A percentile compares a stretch with the other conserved stretches of the same genome.
phyloP scores from a whole-genome alignment of 2,329 filamentous ascomycete species.

The Helotiales sp. region DNA sequence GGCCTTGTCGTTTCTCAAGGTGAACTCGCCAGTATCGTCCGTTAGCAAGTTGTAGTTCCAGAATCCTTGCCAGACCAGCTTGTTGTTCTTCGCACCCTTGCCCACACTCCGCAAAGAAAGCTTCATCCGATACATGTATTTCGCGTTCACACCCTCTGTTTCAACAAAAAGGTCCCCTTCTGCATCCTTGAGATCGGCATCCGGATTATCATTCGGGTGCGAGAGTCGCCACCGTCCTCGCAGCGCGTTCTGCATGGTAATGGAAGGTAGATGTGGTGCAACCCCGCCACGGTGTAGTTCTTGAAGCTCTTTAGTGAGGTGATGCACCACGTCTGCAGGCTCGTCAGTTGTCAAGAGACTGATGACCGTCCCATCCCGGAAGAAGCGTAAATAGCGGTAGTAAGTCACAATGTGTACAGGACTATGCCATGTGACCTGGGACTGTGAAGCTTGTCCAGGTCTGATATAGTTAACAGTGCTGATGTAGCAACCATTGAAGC shows the following conservation, averaged over 20 bases:
- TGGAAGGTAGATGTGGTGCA: constrained; percentile 43
- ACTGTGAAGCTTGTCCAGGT: constrained; percentile 70
- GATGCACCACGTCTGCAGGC: constrained; percentile 83
- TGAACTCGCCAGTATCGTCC: constrained; percentile 87
- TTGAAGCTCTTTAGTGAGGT: constrained; percentile 72
- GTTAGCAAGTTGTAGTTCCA: constrained; percentile 89
- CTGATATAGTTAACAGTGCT: constrained; percentile 94
- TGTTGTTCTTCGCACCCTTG: constrained; percentile 74
- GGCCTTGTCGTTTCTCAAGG: constrained; percentile 60
- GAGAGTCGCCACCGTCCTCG: constrained; percentile 65
- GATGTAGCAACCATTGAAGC: constrained; percentile 96
- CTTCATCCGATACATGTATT: constrained; percentile 86
- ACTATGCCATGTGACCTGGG: constrained; percentile 72
- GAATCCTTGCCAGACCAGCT: constrained; percentile 83
- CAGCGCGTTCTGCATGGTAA: constrained; percentile 67
- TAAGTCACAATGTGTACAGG: constrained; percentile 97
- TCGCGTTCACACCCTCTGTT: constrained; percentile 75
- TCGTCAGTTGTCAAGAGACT: constrained; percentile 79
- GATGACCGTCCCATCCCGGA: constrained; percentile 82
- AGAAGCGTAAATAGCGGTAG: constrained; percentile 94
- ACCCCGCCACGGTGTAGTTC: constrained; percentile 32
- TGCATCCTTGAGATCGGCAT: constrained; percentile 40
- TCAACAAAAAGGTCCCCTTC: constrained; percentile 79
- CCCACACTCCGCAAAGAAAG: constrained; percentile 67
- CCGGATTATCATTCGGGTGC: constrained; percentile 28